Conservation (phyloP, 176 grass and related monocot species). For the Ananas comosus region DNA sequence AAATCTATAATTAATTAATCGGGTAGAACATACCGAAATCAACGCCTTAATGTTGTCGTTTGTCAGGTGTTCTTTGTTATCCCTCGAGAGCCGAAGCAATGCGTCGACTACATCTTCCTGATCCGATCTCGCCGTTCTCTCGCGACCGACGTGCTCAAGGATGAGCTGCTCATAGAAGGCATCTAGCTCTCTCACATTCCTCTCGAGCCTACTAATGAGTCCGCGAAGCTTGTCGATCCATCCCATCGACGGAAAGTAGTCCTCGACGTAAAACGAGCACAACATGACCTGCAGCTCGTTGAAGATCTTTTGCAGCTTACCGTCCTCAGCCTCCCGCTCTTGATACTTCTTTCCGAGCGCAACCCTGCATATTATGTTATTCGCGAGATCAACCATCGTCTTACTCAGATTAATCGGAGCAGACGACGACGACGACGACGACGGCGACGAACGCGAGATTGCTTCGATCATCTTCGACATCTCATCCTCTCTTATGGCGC, state of each 20-base stretch:
- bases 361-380: not conserved
- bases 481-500: no score
- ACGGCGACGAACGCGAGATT: not conserved
- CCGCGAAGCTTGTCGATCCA: not conserved
- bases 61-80: conserved; percentile 6
- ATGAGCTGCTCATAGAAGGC: not conserved
- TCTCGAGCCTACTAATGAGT: not conserved
- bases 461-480: not conserved
- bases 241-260: not conserved
- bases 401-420: not conserved
- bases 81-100: conserved; percentile 9
- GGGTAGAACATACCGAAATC: not conserved
- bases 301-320: not conserved
- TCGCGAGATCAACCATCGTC: not conserved
- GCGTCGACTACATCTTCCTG: conserved; percentile 10
- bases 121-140: not conserved
- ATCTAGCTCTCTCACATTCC: not conserved
- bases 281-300: not conserved
- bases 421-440: not conserved
- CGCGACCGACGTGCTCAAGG: not conserved
- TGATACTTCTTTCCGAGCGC: not conserved
- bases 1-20: not conserved
- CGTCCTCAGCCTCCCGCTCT: not conserved
- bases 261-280: not conserved
- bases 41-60: conserved; percentile 19